phyloP scores from a whole-genome alignment of 1,284 basidiomycete species.

The Apiotrichum veenhuisii region DNA sequence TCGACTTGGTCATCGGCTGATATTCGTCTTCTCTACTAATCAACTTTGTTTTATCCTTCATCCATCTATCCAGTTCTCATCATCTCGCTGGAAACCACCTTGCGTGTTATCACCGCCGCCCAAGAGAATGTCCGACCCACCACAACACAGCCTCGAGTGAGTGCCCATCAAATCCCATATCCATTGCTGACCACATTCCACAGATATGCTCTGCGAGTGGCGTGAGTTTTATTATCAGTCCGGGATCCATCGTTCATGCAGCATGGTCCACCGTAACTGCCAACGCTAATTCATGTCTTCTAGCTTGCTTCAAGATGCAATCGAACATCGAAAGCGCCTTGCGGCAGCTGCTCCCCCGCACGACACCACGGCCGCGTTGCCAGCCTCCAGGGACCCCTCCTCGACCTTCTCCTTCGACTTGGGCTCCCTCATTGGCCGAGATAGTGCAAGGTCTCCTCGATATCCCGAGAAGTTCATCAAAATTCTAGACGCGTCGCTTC shows the following conservation, averaged over 20 bases:
- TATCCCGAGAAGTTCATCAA: slow-evolving; percentile 90
- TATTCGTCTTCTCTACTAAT: too few species aligned
- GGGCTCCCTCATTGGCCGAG: slow-evolving; percentile 32
- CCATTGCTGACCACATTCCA: not conserved
- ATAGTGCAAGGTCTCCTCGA: slow-evolving; percentile 64
- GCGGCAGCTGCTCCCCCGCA: slow-evolving; percentile 4
- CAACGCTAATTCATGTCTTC: slow-evolving; percentile 2
- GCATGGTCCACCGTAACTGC: not conserved
- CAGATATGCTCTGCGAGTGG: slow-evolving; percentile 38
- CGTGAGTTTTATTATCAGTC: slow-evolving; percentile 20
- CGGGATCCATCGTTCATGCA: not conserved
- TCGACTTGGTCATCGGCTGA: too few species aligned
- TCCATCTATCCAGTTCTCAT: too few species aligned
- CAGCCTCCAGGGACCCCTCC: slow-evolving; percentile 12
- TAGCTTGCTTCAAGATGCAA: slow-evolving; percentile 29
- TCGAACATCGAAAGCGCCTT: slow-evolving; percentile 20
- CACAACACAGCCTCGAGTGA: not conserved
- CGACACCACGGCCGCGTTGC: not conserved
- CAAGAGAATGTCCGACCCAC: not conserved
- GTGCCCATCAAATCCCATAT: not conserved
- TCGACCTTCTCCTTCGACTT: slow-evolving; percentile 38
- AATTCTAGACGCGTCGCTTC: slow-evolving; percentile 76
- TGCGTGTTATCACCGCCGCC: too few species aligned
- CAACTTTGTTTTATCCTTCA: too few species aligned
- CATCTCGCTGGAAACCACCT: not conserved